Conservation (phyloP, 257 asterid species). For the Marsdenia floribunda region DNA sequence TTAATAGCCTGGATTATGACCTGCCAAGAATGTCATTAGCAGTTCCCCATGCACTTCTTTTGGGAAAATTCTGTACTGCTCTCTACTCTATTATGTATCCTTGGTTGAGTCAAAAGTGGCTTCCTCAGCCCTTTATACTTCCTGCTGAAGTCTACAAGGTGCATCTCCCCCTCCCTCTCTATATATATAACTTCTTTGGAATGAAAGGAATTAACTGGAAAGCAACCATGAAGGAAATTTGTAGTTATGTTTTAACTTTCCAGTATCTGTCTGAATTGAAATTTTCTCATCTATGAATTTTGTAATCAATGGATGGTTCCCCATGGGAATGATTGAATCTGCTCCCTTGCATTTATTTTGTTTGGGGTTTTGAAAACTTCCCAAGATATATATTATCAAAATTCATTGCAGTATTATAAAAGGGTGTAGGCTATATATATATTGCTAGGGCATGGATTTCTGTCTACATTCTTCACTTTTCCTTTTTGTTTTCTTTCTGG, state of each 20-base stretch:
- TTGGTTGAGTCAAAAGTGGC: conserved; percentile 61
- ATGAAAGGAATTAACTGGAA: neutral
- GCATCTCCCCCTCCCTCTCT: neutral
- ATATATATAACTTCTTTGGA: neutral
- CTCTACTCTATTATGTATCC: conserved; percentile 69
- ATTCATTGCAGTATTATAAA: too few species aligned
- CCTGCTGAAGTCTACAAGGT: conserved; percentile 96
- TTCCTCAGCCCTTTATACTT: conserved; percentile 89
- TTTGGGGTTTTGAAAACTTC: neutral
- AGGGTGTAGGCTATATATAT: too few species aligned
- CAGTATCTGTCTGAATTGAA: neutral
- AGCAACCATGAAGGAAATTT: neutral
- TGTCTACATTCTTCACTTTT: neutral
- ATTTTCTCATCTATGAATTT: neutral
- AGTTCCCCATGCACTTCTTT: conserved; percentile 62
- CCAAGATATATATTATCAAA: neutral
- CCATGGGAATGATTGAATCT: neutral
- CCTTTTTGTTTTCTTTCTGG: neutral
- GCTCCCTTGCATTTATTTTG: neutral
- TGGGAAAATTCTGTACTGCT: conserved; percentile 64
- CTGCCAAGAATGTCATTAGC: conserved; percentile 59
- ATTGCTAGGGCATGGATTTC: too few species aligned
- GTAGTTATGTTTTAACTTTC: neutral
- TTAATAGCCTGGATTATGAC: conserved; percentile 66
- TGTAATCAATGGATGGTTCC: neutral